phyloP scores from a whole-genome alignment of 2,329 filamentous ascomycete species.

The Verticillium nonalfalfae region DNA sequence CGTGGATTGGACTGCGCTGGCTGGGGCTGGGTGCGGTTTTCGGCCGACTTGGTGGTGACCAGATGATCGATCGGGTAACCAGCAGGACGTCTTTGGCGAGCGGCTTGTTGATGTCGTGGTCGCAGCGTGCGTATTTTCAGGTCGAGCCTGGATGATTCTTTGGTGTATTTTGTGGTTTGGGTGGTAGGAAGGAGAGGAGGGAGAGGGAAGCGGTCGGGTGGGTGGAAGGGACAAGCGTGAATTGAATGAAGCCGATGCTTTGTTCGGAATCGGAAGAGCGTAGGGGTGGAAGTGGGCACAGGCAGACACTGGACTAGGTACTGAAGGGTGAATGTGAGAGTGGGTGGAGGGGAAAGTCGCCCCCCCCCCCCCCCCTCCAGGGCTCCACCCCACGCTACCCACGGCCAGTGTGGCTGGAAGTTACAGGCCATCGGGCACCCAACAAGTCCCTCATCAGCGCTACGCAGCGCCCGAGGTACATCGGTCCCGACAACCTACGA shows the following conservation, averaged over 20 bases:
- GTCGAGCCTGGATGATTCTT: neutral
- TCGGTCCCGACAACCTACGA: neutral
- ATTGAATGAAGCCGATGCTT: neutral
- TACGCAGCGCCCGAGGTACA: neutral
- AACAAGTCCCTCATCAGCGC: neutral
- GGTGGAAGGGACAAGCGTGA: neutral
- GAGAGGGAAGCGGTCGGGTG: neutral
- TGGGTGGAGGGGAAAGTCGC: neutral
- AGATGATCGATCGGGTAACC: neutral
- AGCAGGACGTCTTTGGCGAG: neutral
- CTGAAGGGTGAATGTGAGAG: neutral
- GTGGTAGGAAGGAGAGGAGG: neutral
- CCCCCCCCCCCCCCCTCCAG: neutral
- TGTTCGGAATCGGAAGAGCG: neutral
- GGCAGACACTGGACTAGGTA: neutral
- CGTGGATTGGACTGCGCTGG: neutral
- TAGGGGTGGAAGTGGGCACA: neutral
- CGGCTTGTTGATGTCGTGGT: neutral
- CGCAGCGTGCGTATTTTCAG: neutral
- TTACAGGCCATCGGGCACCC: neutral
- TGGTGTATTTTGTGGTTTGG: neutral
- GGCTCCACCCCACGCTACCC: neutral
- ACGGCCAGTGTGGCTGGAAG: neutral
- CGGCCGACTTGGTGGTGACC: neutral
- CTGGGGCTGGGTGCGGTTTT: neutral